These are phyloP conservation scores for Pilasporangium apinafurcum DNA, from an alignment of 352 stramenopile species.

Conservation along the genomic window DNA sequence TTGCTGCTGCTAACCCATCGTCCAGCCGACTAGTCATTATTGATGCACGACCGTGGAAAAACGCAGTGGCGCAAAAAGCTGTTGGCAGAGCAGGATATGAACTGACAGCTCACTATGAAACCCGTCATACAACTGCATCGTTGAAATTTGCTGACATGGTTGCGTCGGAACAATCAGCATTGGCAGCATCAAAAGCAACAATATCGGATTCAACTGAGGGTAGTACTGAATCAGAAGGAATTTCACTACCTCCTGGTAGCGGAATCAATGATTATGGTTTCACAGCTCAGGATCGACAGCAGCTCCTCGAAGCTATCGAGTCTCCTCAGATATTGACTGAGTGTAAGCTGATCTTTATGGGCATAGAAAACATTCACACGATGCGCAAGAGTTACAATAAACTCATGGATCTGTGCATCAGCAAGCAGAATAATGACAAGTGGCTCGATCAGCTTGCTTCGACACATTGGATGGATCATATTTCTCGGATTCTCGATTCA, in stretches of 20 bases:
- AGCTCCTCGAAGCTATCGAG: slow-evolving; percentile 33
- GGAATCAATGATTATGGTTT: slow-evolving; percentile 18
- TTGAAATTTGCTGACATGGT: slow-evolving; percentile 67
- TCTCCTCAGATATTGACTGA: slow-evolving; percentile 65
- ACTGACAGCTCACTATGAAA: slow-evolving; percentile 81
- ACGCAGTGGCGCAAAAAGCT: slow-evolving; percentile 87
- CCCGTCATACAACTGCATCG: slow-evolving; percentile 43
- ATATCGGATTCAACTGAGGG: not conserved
- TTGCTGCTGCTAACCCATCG: slow-evolving; percentile 67
- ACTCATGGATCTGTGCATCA: slow-evolving; percentile 60
- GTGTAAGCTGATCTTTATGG: slow-evolving; percentile 86
- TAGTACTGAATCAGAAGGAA: not conserved
- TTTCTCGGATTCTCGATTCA: slow-evolving; percentile 74
- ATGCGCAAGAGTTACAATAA: slow-evolving; percentile 86
- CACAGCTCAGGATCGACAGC: slow-evolving; percentile 6
- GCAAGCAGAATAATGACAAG: slow-evolving; percentile 61
- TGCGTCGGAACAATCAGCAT: slow-evolving; percentile 13
- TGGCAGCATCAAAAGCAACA: slow-evolving; percentile 9
- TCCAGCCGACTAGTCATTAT: slow-evolving; percentile 86
- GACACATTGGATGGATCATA: slow-evolving; percentile 72
- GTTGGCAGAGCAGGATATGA: slow-evolving; percentile 86
- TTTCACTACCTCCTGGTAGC: not conserved
- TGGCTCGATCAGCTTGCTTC: slow-evolving; percentile 73
- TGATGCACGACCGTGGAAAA: slow-evolving; percentile 86
- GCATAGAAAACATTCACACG: slow-evolving; percentile 91